Conservation (phyloP, 768 basidiomycete species). For the Tulasnella sp. region DNA sequence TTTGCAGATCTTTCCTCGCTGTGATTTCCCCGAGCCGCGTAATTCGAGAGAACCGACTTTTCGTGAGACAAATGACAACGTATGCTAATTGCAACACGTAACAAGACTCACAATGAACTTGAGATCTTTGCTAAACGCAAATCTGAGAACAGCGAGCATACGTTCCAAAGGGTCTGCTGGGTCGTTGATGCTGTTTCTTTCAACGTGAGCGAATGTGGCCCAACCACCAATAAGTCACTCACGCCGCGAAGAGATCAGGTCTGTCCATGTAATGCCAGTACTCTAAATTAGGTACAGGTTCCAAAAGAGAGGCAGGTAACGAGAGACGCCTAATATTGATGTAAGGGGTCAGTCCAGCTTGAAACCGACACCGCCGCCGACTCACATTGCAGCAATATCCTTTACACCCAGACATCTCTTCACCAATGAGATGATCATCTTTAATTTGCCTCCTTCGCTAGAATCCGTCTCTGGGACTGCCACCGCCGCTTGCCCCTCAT, state of each 20-base stretch:
- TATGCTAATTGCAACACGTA: neutral
- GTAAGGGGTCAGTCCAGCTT: constrained; percentile 2
- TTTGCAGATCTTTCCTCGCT: constrained; percentile 90
- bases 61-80: constrained; percentile 6
- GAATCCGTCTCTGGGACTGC: constrained; percentile 19
- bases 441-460: constrained; percentile 80
- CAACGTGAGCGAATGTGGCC: neutral
- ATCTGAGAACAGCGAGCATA: constrained; percentile 84
- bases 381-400: constrained; percentile 87
- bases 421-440: constrained; percentile 83
- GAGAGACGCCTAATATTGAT: constrained; percentile 60
- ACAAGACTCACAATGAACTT: constrained; percentile 62
- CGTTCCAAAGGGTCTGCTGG: constrained; percentile 85
- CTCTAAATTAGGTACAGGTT: constrained; percentile 90
- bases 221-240: constrained; percentile 28
- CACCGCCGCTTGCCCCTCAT: constrained; percentile 1
- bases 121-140: constrained; percentile 84
- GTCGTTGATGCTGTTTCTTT: constrained; percentile 63
- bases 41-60: neutral
- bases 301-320: constrained; percentile 80
- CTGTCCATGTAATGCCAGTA: constrained; percentile 92
- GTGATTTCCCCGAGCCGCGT: neutral
- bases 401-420: constrained; percentile 89
- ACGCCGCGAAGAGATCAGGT: constrained; percentile 87
- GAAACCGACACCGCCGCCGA: constrained; percentile 18